Conservation (phyloP, 2,329 filamentous ascomycete species). For the Talaromyces albobiverticillius region DNA sequence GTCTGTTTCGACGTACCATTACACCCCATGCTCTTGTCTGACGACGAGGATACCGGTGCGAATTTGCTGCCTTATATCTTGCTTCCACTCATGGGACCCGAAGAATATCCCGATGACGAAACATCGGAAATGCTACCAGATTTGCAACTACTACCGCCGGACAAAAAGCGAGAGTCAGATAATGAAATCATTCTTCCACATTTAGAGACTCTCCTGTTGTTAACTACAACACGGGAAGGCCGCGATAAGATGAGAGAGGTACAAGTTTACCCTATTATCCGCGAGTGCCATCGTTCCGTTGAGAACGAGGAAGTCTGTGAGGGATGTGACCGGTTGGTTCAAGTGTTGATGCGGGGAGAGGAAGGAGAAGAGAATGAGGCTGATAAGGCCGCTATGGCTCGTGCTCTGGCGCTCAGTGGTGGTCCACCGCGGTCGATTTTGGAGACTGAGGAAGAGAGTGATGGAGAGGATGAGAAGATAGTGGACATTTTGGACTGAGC, state of each 20-base stretch:
- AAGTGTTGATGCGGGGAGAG: constrained; percentile 82
- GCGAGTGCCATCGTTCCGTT: constrained; percentile 78
- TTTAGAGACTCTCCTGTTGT: constrained; percentile 78
- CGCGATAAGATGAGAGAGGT: constrained; percentile 71
- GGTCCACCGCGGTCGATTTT: constrained; percentile 12
- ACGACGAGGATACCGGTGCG: constrained; percentile 56
- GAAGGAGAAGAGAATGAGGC: constrained; percentile 50
- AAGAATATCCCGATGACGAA: constrained; percentile 87
- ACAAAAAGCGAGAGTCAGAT: constrained; percentile 82
- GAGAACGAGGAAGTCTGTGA: constrained; percentile 78
- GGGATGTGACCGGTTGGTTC: constrained; percentile 83
- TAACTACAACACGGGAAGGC: constrained; percentile 74
- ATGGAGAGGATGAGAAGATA: constrained; percentile 46
- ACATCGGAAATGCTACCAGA: constrained; percentile 83
- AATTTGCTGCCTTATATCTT: constrained; percentile 86
- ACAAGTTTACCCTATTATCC: constrained; percentile 83
- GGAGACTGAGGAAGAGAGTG: constrained; percentile 27
- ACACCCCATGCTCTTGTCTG: constrained; percentile 68
- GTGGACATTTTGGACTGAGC: constrained; percentile 39
- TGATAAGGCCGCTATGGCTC: constrained; percentile 39
- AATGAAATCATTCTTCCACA: constrained; percentile 76
- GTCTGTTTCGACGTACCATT: constrained; percentile 76
- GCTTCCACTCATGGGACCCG: constrained; percentile 80
- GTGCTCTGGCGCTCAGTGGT: constrained; percentile 36
- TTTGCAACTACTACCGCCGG: constrained; percentile 80